Evolutionary conservation across 2,329 filamentous ascomycete species (phyloP), one percentile per base, ranked within the genome.

Genomic region (Biscogniauxia marginata): DNA sequence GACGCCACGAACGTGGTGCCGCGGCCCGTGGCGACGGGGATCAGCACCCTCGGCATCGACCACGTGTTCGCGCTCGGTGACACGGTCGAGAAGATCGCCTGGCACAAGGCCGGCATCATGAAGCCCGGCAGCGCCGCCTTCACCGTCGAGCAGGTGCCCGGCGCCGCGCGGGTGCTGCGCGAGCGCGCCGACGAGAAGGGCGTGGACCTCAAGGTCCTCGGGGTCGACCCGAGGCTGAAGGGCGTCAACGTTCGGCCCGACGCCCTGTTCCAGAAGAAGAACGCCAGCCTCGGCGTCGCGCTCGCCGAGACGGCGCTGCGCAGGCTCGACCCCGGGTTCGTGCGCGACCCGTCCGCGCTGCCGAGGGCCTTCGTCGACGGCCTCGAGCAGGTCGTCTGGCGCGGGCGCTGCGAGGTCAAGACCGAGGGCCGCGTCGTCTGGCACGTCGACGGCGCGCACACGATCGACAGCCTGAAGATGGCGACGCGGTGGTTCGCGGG

Each of bases 381-480:
- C 0, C 77, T 99, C 1, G 86, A 93, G 69, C 75, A 84, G 63
- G 88, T 91, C 2, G 83, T 85, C 2, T 89, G 92, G 77, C 83
- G 91, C 44, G 95, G 93, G 3, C 83, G 95, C 47, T 97, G 93
- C 68, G 84, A 88, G 62, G 75, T 80, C 44, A 84, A 81, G 65
- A 63, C 73, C 3, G 82, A 85, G 58, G 78, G 77, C 2, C 67
- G 68, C 2, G 77, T 96, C 4, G 80, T 79, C 16, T 99, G 93
- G 93, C 89, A 93, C 68, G 84, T 99, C 19, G 95, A 99, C 69
- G 93, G 95, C 7, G 95, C 92, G 2, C 95, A 99, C 73, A 99
- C 93, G 0, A 80, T 89, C 3, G 93, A 98, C 69, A 97, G 92
- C 70, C 87, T 99, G 53, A 84, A 88, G 61, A 83, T 91, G 62